These are phyloP conservation scores for Luvunga scandens DNA, from an alignment of 345 rosid genomes.

Conservation along the genomic window DNA sequence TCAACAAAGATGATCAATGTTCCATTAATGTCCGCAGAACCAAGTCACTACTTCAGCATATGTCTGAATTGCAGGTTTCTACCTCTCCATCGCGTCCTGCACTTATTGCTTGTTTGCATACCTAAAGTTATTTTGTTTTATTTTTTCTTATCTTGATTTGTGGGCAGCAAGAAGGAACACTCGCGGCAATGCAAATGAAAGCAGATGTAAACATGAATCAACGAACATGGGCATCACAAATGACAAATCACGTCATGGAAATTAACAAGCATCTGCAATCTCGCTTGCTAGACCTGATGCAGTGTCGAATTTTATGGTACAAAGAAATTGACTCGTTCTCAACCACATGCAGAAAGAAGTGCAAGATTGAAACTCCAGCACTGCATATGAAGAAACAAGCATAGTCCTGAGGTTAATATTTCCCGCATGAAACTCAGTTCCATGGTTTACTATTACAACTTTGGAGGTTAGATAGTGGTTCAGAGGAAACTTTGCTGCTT, in stretches of 20 bases:
- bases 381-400: neutral
- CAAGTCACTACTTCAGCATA: conserved; percentile 22
- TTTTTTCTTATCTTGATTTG: conserved; percentile 10
- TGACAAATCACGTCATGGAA: conserved; percentile 50
- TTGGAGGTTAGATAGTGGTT: neutral
- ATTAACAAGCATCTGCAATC: conserved; percentile 44
- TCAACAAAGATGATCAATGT: conserved; percentile 15
- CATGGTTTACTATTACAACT: neutral
- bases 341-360: conserved; percentile 25
- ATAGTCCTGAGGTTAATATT: conserved; percentile 6
- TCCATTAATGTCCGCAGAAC: conserved; percentile 11
- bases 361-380: conserved; percentile 10
- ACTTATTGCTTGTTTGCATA: neutral
- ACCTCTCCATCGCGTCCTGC: neutral
- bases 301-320: conserved; percentile 24
- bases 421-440: neutral
- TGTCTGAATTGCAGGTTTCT: conserved; percentile 41
- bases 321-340: conserved; percentile 1
- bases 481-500: neutral
- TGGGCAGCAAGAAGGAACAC: conserved; percentile 33
- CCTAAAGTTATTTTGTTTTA: neutral
- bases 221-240: conserved; percentile 34
- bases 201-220: conserved; percentile 30
- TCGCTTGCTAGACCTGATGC: conserved; percentile 43
- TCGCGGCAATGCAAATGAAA: conserved; percentile 39